Conservation (phyloP, 495 filamentous ascomycete genomes). For the Hypoxylon trugodes region DNA sequence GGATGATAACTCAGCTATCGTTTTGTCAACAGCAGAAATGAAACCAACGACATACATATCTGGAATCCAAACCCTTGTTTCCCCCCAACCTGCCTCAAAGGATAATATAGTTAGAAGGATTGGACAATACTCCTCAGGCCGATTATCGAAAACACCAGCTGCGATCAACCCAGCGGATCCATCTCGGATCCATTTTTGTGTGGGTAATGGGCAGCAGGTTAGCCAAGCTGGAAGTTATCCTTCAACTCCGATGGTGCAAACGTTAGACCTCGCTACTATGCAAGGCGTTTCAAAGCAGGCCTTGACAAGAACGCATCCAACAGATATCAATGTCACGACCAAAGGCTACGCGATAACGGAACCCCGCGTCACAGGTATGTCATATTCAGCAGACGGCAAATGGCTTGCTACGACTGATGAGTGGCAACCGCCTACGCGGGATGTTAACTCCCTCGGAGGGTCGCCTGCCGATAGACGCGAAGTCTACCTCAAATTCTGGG, state of each 20-base stretch:
- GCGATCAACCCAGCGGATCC: conserved; percentile 50
- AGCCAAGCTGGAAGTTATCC: conserved; percentile 47
- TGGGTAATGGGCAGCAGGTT: conserved; percentile 57
- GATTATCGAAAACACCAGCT: conserved; percentile 43
- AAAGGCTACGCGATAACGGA: conserved; percentile 72
- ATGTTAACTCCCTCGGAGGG: conserved; percentile 60
- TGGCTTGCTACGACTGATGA: conserved; percentile 94
- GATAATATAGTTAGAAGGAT: conserved; percentile 52
- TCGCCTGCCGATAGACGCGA: conserved; percentile 67
- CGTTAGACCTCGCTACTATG: conserved; percentile 78
- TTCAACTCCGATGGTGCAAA: conserved; percentile 68
- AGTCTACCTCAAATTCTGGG: conserved; percentile 90
- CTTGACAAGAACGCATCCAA: conserved; percentile 84
- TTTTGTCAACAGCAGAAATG: conserved; percentile 89
- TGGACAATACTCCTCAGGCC: conserved; percentile 22
- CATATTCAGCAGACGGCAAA: conserved; percentile 77
- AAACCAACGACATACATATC: conserved; percentile 78
- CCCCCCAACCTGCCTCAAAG: conserved; percentile 50
- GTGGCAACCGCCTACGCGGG: conserved; percentile 77
- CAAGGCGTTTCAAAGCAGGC: conserved; percentile 84
- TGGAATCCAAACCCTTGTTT: conserved; percentile 75
- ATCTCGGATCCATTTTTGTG: conserved; percentile 55
- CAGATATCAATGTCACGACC: conserved; percentile 76
- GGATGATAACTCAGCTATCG: conserved; percentile 88
- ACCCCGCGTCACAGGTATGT: conserved; percentile 76